Base-by-base conservation (phyloP, 148 eudicot genomes). In the Camellia sinensis region DNA sequence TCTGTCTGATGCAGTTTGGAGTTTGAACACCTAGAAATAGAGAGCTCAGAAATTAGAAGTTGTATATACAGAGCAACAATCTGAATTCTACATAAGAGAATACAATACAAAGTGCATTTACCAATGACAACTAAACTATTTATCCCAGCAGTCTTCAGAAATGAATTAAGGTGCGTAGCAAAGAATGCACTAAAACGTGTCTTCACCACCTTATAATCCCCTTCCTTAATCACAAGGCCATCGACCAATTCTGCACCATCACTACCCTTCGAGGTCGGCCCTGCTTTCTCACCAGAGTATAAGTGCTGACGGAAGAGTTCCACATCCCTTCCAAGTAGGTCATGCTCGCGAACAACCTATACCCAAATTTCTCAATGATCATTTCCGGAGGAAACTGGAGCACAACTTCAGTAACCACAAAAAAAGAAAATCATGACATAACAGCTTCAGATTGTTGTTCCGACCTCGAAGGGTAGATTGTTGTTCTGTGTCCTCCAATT, bases 301-400 rank as follows among this genome's bases (percentile, higher is more conserved):
- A 87, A 76, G 82, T 97, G 97, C 82, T 84, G 83, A 8, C 99
- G 92, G 64, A 97, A 97, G 68, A 91, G 81, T 73, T 97, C 99
- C 66, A 92, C 99, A 75, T 97, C 98, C 83, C 98, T 91, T 78
- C 99, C 99, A 65, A 87, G 82, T 15, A 93, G 88, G 83, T 97
- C 99, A 83, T 94, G 99, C 82, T 96, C 99, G 21, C 99, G 95
- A 46, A 96, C 98, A 80, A 96, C 95, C 98, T 96, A 81, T 71
- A 84, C 15, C 56, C 54, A 75, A 64, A 19, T 50, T 68, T 71
- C 57, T 61, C 56, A 68, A 72, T n/a, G 22, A 37, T 50, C 44
- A 59, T 6, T 74, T 29, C 21, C n/a, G 44, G 61, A 19, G 68
- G 59, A 21, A 45, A 79, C 43, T 0, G 10, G 54, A 71, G 12